Base-by-base conservation (phyloP, 192 early-diverging fungal genomes). In the Coemansia sp. region DNA sequence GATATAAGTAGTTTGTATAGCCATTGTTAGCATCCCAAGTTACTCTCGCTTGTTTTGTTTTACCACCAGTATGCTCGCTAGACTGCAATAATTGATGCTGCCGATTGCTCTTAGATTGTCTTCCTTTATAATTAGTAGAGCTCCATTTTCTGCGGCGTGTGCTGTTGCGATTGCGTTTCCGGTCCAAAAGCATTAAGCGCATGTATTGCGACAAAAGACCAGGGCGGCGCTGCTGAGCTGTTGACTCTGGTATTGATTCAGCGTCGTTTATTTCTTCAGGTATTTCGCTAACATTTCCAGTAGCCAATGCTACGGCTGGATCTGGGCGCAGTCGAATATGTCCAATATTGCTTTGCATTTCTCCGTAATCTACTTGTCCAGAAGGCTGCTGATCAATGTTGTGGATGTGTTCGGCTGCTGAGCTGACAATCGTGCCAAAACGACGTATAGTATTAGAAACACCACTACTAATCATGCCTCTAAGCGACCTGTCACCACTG, bases 311-410 rank as follows among this genome's bases (percentile, higher is more conserved):
- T 1, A 65, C 50, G 32, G 69, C 66, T 5, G 67, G 71, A 51
- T 79, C 71, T 0, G 76, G 76, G 24, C 61, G 63, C 22, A 79
- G 57, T 39, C 72, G 72, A 14, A 79, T 79, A 51, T 73, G 76
- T 3, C 76, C 76, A 2, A 73, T 65, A 53, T 66, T 67, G 25
- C 67, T 70, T 5, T 70, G 51, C 71, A 70, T 70, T 4, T 59
- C 68, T 10, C 46, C 50, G 4, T 52, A 58, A 14, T 62, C 33
- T 17, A 30, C 46, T 19, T 54, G 39, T 5, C 66, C 61, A 25
- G 60, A 17, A 0, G 64, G 59, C 61, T 70, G 71, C 4, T 54
- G 42, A 0, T 79, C 76, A 25, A 79, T 59, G 30, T 60, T 62
- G 14, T 79, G 76, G 54, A 79, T 73, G 7, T 69, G 70, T 21